Evolutionary conservation across 2,329 filamentous ascomycete species (phyloP), one percentile per base, ranked within the genome.

Genomic region (Podosphaera xanthii): DNA sequence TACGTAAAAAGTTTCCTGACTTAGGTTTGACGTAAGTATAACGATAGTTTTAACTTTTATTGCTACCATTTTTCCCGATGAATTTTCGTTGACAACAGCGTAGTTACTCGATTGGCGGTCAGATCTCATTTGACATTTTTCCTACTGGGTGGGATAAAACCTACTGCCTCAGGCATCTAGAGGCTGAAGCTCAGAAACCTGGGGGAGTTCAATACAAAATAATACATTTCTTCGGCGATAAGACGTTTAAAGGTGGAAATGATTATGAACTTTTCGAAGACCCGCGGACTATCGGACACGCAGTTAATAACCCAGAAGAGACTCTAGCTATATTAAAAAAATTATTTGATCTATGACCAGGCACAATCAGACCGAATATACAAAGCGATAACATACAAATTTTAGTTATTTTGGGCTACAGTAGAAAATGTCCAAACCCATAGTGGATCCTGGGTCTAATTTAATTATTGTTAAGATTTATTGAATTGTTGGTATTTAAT

Each of bases 61-160:
- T 50, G 59, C 60, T 50, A 22, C 8, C 48, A 12, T 34, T 4
- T 35, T 30, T 35, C 52, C 52, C 52, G 30, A 30, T 34, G 30
- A 14, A 54, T 30, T 35, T 40, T 40, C 36, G 36, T 40, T 40
- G 34, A 50, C 48, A 40, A 35, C 49, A 1, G 46, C 57, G 62
- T 62, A 90, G 86, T 49, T 96, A 85, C 77, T 91, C 88, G 63
- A 94, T 98, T 67, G 92, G 92, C 66, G 92, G 92, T 58, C 88
- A 96, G 70, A 96, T 98, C 73, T 96, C 90, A 61, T 98, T 98
- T 72, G 92, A 98, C 70, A 86, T 97, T 67, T 98, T 98, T 79
- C 92, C 92, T 63, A 80, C 76, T 2, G 92, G 92, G 69, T 98
- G 92, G 92, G 92, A 98, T 75, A 98, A 97, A 82, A 95, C 87